Base-by-base conservation (phyloP, 1,284 basidiomycete genomes). In the Sphaerobolus stellatus region DNA sequence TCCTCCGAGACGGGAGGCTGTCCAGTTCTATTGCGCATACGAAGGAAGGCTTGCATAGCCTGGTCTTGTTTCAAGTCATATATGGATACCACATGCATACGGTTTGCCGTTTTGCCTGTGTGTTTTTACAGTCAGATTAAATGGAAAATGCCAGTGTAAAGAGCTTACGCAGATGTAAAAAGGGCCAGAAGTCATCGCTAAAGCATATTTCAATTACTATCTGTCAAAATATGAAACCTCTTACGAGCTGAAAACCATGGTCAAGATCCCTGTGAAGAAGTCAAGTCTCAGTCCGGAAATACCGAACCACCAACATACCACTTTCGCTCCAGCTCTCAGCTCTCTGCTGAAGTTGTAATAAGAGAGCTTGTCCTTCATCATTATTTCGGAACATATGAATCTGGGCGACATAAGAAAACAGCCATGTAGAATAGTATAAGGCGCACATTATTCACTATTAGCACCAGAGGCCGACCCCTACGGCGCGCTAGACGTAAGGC, bases 291-390 rank as follows among this genome's bases (percentile, higher is more conserved):
- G 58, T 57, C 30, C 54, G 44, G 48, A 36, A 22, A 27, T 36
- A 45, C 16, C 16, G 40, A 57, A 52, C 43, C 48, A 27, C 48
- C n/a, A 47, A 70, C 80, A 61, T 61, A 88, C 90, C 78, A 69
- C 85, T 83, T 11, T 88, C 86, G 2, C 88, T 84, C 91, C 92
- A 94, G 9, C 84, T 73, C 67, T 94, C 92, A 4, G 90, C 92
- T 45, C 84, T 80, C 64, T 91, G 90, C 66, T 94, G 92, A 16
- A 94, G 76, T 65, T 92, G 90, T 58, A 92, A 73, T 8, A 95
- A 72, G 68, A 94, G 79, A 29, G 86, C 82, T 57, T 79, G 77
- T 0, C 91, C 92, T 25, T 83, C 84, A n/a, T 88, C 86, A 58
- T 90, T 82, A 61, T 92, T 89, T 43, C 86, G 82, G 71, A 92